phyloP scores from a whole-genome alignment of 495 filamentous ascomycete species.

The Talaromyces liani region DNA sequence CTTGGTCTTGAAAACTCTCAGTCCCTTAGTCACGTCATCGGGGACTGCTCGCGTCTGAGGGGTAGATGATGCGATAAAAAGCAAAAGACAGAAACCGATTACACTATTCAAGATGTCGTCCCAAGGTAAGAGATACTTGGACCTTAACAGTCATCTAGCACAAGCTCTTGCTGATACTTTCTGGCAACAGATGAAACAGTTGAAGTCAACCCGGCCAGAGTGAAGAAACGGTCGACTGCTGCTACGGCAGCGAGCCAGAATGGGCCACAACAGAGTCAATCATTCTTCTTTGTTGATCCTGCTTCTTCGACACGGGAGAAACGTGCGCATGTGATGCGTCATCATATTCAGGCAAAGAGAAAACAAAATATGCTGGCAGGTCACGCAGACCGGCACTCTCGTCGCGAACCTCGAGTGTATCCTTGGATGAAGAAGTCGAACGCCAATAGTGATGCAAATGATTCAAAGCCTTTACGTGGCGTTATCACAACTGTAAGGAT shows the following conservation, averaged over 20 bases:
- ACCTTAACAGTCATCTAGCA: background rate
- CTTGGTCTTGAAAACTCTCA: background rate
- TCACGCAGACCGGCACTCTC: slow-evolving; percentile 14
- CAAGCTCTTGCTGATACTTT: background rate
- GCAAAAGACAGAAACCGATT: background rate
- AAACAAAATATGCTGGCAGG: slow-evolving; percentile 27
- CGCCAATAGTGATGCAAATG: background rate
- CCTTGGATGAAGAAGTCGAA: slow-evolving; percentile 18
- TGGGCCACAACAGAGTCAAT: slow-evolving; percentile 14
- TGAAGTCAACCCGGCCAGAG: background rate
- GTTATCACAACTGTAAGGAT: background rate
- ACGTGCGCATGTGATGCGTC: slow-evolving; percentile 43
- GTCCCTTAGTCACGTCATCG: background rate
- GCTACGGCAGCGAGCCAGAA: background rate
- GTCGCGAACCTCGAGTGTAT: slow-evolving; percentile 14
- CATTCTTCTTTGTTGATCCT: slow-evolving; percentile 40
- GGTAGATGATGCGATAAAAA: background rate
- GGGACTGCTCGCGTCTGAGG: background rate
- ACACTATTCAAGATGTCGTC: background rate
- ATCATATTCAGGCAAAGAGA: slow-evolving; percentile 39
- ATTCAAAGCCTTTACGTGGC: background rate
- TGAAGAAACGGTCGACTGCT: slow-evolving; percentile 5
- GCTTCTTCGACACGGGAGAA: slow-evolving; percentile 39
- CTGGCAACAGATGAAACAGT: background rate
- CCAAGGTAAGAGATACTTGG: background rate